A percentile compares a stretch with the other conserved stretches of the same genome.
Evolutionary conservation across 495 filamentous ascomycete genomes (phyloP).

Genomic region (Xylaria intraflava): DNA sequence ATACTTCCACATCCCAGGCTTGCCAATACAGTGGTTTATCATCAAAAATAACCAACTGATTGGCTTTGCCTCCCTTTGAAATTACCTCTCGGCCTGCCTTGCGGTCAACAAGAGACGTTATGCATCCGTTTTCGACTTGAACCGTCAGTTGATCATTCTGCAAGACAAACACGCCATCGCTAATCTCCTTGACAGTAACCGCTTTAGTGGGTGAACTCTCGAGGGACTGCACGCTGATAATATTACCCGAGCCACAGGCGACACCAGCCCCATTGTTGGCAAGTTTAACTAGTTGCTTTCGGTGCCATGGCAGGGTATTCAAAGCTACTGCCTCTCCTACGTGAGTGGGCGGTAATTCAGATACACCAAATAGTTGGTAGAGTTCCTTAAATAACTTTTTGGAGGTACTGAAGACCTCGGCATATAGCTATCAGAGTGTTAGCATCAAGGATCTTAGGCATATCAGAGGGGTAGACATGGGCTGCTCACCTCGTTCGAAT

Average conservation of each 20-base stretch:
- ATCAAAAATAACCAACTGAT: constrained; percentile 91
- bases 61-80: constrained; percentile 70
- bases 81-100: constrained; percentile 67
- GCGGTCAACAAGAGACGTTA: constrained; percentile 77
- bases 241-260: constrained; percentile 41
- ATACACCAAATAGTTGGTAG: constrained; percentile 58
- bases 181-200: constrained; percentile 59
- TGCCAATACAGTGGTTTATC: constrained; percentile 99
- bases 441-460: neutral
- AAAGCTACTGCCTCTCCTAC: constrained; percentile 47
- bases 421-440: constrained; percentile 57
- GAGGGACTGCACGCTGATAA: constrained; percentile 46
- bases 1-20: constrained; percentile 98
- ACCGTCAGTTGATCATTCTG: constrained; percentile 68
- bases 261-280: constrained; percentile 41
- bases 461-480: neutral
- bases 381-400: constrained; percentile 63
- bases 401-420: constrained; percentile 71
- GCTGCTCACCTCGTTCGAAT: constrained; percentile 63
- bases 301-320: constrained; percentile 80
- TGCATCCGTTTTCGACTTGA: constrained; percentile 62
- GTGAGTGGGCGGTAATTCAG: constrained; percentile 26
- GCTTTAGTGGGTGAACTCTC: constrained; percentile 34
- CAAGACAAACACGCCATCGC: constrained; percentile 66
- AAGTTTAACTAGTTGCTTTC: constrained; percentile 62